A percentile compares a stretch with the other conserved stretches of the same genome.
phyloP scores from a whole-genome alignment of 306 rosid species.

The Corylus heterophylla region DNA sequence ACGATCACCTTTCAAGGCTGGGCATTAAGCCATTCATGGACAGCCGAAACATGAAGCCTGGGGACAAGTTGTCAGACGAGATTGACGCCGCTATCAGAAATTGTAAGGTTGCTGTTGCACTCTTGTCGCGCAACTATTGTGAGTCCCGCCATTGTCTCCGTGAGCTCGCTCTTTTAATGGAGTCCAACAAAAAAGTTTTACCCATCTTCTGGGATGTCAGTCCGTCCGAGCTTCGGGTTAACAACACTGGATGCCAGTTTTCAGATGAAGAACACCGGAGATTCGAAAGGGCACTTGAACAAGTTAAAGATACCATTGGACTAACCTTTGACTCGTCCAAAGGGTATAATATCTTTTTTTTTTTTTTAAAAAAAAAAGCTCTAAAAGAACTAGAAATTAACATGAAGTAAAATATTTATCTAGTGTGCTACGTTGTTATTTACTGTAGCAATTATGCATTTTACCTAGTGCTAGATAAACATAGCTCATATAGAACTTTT shows the following conservation, averaged over 20 bases:
- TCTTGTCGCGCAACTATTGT: slow-evolving; percentile 73
- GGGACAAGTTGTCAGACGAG: slow-evolving; percentile 41
- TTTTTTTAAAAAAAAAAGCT: no score
- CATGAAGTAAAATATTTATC: no score
- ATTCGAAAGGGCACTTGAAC: slow-evolving; percentile 60
- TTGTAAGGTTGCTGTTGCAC: slow-evolving; percentile 62
- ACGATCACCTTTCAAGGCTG: slow-evolving; percentile 40
- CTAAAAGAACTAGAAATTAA: no score
- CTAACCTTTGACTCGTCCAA: slow-evolving; percentile 54
- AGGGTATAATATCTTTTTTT: slow-evolving; percentile 36
- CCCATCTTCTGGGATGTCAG: slow-evolving; percentile 71
- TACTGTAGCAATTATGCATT: no score
- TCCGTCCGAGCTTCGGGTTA: slow-evolving; percentile 70
- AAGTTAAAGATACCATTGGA: slow-evolving; percentile 80
- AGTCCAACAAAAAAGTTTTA: slow-evolving; percentile 59
- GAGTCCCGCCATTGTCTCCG: slow-evolving; percentile 71
- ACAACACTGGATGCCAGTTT: slow-evolving; percentile 24
- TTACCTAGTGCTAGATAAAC: no score
- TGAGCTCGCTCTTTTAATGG: slow-evolving; percentile 71
- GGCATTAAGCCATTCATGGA: slow-evolving; percentile 54
- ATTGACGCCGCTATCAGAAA: slow-evolving; percentile 53
- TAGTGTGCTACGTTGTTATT: no score
- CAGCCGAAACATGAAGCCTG: slow-evolving; percentile 42
- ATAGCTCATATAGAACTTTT: no score
- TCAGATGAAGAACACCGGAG: slow-evolving; percentile 37